Evolutionary conservation across 1,139 yeast genomes (phyloP).

Genomic region (Suhomyces yuchorum): DNA sequence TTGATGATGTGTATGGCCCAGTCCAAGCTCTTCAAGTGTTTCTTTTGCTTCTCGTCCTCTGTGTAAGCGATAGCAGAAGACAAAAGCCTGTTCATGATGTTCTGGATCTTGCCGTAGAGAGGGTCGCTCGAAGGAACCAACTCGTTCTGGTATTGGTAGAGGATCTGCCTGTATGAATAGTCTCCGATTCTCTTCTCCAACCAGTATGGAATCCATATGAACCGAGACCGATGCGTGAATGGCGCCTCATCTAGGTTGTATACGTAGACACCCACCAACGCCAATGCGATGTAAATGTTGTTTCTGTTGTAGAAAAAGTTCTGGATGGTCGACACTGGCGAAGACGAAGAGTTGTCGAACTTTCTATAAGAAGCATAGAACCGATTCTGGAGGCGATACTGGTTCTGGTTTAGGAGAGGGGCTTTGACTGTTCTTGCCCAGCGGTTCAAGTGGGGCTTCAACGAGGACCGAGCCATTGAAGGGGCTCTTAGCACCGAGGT

Average conservation of each 20-base stretch:
- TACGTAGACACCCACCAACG: conserved; percentile 48
- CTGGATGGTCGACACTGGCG: conserved; percentile 3
- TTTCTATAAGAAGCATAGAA: conserved; percentile 17
- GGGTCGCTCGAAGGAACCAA: conserved; percentile 60
- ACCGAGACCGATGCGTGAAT: conserved; percentile 69
- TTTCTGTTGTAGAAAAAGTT: conserved; percentile 15
- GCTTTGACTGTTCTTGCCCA: not conserved
- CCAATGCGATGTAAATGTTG: conserved; percentile 15
- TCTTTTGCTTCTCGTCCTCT: conserved; percentile 33
- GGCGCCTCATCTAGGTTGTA: conserved; percentile 82
- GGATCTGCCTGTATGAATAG: conserved; percentile 61
- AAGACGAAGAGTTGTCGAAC: conserved; percentile 12
- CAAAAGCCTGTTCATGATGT: conserved; percentile 67
- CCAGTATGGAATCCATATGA: conserved; percentile 72
- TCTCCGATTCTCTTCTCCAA: conserved; percentile 71
- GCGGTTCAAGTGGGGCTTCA: not conserved
- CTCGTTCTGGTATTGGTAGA: conserved; percentile 47
- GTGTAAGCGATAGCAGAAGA: conserved; percentile 49
- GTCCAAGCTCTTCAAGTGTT: conserved; percentile 45
- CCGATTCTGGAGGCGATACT: not conserved
- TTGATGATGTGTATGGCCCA: conserved; percentile 87
- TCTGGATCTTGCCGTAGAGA: conserved; percentile 53
- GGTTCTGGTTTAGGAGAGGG: not conserved
- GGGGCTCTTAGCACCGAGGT: not conserved
- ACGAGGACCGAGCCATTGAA: not conserved